Evolutionary conservation across 2,329 filamentous ascomycete genomes (phyloP).

Genomic region (Coniochaeta sp.): DNA sequence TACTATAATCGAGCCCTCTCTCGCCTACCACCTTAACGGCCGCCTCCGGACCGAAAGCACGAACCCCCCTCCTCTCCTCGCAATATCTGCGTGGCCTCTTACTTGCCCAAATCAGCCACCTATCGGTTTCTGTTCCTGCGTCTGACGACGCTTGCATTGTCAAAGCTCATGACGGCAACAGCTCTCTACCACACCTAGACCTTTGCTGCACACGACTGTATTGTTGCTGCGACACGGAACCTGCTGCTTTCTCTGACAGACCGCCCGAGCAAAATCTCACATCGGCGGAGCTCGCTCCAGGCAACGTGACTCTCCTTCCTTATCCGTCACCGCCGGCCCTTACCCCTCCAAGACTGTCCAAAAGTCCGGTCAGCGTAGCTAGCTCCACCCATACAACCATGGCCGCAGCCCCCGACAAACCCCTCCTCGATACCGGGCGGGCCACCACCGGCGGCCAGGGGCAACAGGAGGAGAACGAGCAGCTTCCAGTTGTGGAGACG

Average conservation of each 20-base stretch:
- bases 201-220: background rate
- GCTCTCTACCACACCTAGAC: background rate
- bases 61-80: background rate
- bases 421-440: background rate
- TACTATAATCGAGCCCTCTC: background rate
- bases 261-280: background rate
- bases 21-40: background rate
- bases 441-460: too few species aligned
- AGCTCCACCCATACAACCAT: background rate
- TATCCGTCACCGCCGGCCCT: background rate
- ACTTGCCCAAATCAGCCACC: slow-evolving; percentile 1
- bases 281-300: background rate
- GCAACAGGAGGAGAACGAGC: slow-evolving; percentile 7
- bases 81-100: slow-evolving; percentile 2
- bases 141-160: background rate
- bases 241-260: background rate
- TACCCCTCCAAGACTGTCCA: background rate
- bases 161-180: background rate
- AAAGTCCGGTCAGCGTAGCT: background rate
- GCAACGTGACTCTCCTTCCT: background rate
- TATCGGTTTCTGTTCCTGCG: slow-evolving; percentile 3
- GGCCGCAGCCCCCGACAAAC: background rate
- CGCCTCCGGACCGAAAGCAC: background rate
- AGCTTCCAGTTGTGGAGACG: slow-evolving; percentile 26
- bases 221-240: background rate